phyloP scores from a whole-genome alignment of 169 alveolate genomes.

The Haemoproteus tartakovskyi region DNA sequence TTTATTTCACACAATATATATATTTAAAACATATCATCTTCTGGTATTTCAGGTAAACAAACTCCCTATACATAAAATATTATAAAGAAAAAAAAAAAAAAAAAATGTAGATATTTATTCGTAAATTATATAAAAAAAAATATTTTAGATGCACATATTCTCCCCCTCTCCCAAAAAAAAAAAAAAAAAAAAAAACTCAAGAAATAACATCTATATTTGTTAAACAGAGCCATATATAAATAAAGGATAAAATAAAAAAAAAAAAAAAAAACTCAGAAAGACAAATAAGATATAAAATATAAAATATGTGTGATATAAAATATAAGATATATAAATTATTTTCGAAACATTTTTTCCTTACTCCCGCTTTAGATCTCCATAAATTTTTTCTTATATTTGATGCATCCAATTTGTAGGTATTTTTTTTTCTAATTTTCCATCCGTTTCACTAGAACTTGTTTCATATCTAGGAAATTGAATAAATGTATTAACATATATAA shows the following conservation, averaged over 20 bases:
- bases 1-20: background rate
- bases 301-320: too few species aligned
- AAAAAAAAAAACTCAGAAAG: too few species aligned
- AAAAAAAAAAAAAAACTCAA: too few species aligned
- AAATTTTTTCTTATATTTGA: slow-evolving; percentile 24
- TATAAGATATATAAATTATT: too few species aligned
- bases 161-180: too few species aligned
- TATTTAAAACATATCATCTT: background rate
- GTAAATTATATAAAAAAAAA: too few species aligned
- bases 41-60: slow-evolving; percentile 42
- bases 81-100: slow-evolving; percentile 1
- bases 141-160: slow-evolving; percentile 5
- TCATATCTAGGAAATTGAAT: slow-evolving; percentile 48
- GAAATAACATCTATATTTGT: too few species aligned
- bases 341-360: slow-evolving; percentile 1
- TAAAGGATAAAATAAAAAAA: too few species aligned
- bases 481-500: too few species aligned
- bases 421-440: background rate
- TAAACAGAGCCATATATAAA: too few species aligned
- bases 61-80: slow-evolving; percentile 32
- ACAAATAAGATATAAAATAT: too few species aligned
- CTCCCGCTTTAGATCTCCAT: slow-evolving; percentile 67
- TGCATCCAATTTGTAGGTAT: background rate
- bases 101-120: background rate
- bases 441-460: slow-evolving; percentile 32